These are phyloP conservation scores for Fraxinus angustifolia DNA, from an alignment of 305 asterid species.

Conservation along the genomic window DNA sequence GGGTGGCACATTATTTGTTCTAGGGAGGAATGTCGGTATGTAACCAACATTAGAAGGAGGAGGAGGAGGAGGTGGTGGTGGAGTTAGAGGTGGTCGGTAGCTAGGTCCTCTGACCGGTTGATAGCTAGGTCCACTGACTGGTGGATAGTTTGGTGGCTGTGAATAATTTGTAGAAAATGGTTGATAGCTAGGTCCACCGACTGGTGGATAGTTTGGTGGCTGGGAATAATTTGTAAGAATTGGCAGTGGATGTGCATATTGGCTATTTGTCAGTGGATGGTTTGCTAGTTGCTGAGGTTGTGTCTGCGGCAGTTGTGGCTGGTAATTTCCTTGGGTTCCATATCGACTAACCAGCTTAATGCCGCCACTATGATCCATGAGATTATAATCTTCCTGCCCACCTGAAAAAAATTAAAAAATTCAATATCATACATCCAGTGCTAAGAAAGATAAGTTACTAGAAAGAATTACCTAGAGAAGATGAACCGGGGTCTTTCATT, in stretches of 20 bases:
- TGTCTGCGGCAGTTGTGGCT: constrained; percentile 19
- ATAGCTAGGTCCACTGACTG: no score
- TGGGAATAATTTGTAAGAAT: constrained; percentile 37
- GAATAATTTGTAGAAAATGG: not conserved
- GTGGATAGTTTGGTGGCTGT: no score
- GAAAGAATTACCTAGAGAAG: constrained; percentile 39
- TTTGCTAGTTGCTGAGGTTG: constrained; percentile 32
- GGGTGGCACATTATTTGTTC: constrained; percentile 31
- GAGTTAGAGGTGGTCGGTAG: constrained; percentile 36
- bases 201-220: constrained; percentile 1
- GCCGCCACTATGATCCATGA: constrained; percentile 31
- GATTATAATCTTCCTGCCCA: constrained; percentile 41
- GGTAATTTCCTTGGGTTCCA: constrained; percentile 30
- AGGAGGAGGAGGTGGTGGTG: constrained; percentile 51
- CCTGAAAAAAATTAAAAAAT: constrained; percentile 29
- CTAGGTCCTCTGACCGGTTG: constrained; percentile 23
- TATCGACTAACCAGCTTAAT: constrained; percentile 32
- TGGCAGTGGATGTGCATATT: constrained; percentile 30
- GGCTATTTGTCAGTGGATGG: constrained; percentile 29
- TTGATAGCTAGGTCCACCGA: constrained; percentile 14
- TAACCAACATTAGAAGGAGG: constrained; percentile 56
- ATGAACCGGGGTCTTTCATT: constrained; percentile 46
- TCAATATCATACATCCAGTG: not conserved
- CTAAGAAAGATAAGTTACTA: not conserved
- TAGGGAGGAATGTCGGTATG: constrained; percentile 39